Conservation (phyloP, 306 rosid genomes). For the Corylus avellana region DNA sequence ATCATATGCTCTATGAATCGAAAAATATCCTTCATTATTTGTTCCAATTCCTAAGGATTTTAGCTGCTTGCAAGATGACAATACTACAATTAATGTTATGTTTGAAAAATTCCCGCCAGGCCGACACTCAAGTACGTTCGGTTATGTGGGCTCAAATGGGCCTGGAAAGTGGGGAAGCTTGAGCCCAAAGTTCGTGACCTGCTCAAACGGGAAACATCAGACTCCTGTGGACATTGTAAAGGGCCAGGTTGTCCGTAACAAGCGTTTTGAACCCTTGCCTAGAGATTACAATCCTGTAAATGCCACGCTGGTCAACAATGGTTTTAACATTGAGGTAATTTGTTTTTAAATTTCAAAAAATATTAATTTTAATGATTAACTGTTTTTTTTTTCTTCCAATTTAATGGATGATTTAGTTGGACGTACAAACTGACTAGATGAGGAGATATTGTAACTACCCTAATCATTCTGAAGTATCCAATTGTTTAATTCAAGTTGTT, state of each 20-base stretch:
- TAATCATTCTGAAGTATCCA: no score
- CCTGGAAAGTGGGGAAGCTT: conserved; percentile 73
- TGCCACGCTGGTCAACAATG: conserved; percentile 65
- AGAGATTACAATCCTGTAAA: conserved; percentile 49
- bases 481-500: no score
- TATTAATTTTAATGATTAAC: no score
- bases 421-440: no score
- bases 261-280: conserved; percentile 34
- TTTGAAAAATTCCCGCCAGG: not conserved
- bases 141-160: conserved; percentile 58
- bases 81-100: no score
- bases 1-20: no score
- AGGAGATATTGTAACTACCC: no score
- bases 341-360: conserved; percentile 7
- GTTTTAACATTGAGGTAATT: conserved; percentile 69
- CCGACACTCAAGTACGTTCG: conserved; percentile 31
- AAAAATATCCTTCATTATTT: no score
- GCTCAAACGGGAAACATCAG: conserved; percentile 66
- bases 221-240: conserved; percentile 61
- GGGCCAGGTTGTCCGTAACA: conserved; percentile 14
- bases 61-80: no score
- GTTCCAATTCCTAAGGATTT: no score
- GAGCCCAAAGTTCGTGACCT: conserved; percentile 45
- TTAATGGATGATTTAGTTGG: no score
- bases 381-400: no score